Percentiles rank a stretch among this genome's conserved stretches.
phyloP scores from a whole-genome alignment of 2,329 filamentous ascomycete genomes.

The Tolypocladium endophyticum region DNA sequence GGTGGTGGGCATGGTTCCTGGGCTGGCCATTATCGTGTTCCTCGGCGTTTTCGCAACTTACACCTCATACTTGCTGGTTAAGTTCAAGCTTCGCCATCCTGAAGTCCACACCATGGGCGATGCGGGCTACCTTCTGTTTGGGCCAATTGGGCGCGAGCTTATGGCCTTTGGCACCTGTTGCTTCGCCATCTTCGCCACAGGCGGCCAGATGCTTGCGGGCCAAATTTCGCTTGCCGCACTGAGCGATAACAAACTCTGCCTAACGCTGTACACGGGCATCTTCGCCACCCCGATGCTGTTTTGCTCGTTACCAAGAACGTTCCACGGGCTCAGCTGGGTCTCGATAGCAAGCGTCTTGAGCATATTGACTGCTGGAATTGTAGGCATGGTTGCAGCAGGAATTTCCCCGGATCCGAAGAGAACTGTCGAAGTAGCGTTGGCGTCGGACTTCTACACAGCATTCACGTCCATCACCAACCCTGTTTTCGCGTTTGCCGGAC shows the following conservation, averaged over 20 bases:
- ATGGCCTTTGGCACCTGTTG: slow-evolving; percentile 37
- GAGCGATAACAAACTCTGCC: slow-evolving; percentile 34
- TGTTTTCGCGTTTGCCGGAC: slow-evolving; percentile 40
- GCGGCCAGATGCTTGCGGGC: slow-evolving; percentile 38
- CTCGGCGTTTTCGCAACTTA: slow-evolving; percentile 40
- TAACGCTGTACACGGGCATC: slow-evolving; percentile 38
- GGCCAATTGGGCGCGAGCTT: slow-evolving; percentile 37
- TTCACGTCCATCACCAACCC: slow-evolving; percentile 29
- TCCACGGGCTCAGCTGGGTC: slow-evolving; percentile 37
- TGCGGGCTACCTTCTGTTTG: slow-evolving; percentile 42
- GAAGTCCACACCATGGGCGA: slow-evolving; percentile 49
- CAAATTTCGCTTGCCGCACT: slow-evolving; percentile 37
- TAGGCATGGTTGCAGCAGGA: slow-evolving; percentile 39
- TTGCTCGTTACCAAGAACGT: slow-evolving; percentile 35
- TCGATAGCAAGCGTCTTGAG: slow-evolving; percentile 31
- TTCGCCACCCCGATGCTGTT: slow-evolving; percentile 36
- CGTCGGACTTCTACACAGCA: slow-evolving; percentile 20
- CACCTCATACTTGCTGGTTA: slow-evolving; percentile 35
- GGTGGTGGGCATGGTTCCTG: slow-evolving; percentile 40
- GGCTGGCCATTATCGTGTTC: slow-evolving; percentile 38
- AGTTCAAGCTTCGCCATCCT: slow-evolving; percentile 43
- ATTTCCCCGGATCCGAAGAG: slow-evolving; percentile 25
- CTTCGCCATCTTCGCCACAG: slow-evolving; percentile 40
- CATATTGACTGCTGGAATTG: slow-evolving; percentile 37
- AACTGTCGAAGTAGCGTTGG: slow-evolving; percentile 23